phyloP scores from a whole-genome alignment of 2,329 filamentous ascomycete genomes.

The Pestalotiopsis sp. region DNA sequence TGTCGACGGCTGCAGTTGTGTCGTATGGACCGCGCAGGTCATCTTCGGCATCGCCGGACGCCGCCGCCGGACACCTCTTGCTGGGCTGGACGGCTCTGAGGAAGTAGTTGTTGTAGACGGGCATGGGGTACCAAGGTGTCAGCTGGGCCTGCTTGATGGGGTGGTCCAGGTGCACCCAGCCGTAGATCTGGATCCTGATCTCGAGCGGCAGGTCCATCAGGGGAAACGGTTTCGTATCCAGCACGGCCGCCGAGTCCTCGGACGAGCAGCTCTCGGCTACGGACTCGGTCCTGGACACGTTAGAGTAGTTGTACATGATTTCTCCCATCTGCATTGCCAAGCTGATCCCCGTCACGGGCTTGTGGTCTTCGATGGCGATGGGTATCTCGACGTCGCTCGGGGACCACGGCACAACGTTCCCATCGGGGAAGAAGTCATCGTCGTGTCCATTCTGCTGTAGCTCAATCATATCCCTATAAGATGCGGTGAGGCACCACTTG shows the following conservation, averaged over 20 bases:
- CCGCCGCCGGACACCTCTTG: neutral
- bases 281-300: neutral
- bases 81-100: constrained; percentile 22
- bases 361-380: neutral
- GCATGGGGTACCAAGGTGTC: constrained; percentile 42
- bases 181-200: constrained; percentile 49
- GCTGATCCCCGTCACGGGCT: neutral
- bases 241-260: neutral
- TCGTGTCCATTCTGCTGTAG: neutral
- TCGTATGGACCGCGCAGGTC: neutral
- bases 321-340: neutral
- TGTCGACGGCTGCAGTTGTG: neutral
- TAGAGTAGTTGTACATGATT: neutral
- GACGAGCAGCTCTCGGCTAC: neutral
- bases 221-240: constrained; percentile 16
- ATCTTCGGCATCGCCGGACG: neutral
- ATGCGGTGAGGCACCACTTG: too few species aligned
- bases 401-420: neutral
- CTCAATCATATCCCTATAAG: neutral
- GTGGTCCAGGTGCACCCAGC: constrained; percentile 40
- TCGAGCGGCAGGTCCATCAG: constrained; percentile 45
- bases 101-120: constrained; percentile 34
- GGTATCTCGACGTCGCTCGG: neutral
- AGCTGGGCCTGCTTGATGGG: constrained; percentile 41
- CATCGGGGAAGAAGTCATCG: neutral